Conservation (phyloP, 2,329 filamentous ascomycete species). For the Clarireedia hainanense region DNA sequence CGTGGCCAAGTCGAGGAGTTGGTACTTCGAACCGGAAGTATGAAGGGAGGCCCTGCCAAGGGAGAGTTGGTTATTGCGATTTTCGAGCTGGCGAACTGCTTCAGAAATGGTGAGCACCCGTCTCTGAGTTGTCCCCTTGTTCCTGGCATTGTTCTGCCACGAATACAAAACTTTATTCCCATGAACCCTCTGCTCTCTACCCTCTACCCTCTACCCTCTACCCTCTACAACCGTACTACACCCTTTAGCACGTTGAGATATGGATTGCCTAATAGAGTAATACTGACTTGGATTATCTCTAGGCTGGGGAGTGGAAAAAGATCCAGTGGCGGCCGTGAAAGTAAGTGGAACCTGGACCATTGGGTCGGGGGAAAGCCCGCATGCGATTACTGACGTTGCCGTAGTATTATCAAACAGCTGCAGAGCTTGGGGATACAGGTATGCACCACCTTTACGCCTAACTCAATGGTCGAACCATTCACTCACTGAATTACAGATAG, state of each 20-base stretch:
- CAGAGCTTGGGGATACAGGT: constrained; percentile 86
- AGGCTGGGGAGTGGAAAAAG: constrained; percentile 75
- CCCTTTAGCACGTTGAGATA: background rate
- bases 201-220: background rate
- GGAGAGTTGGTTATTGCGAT: constrained; percentile 95
- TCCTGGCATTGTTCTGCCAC: constrained; percentile 5
- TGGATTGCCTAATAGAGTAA: constrained; percentile 1
- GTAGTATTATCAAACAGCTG: constrained; percentile 95
- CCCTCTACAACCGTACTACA: background rate
- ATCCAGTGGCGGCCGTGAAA: constrained; percentile 75
- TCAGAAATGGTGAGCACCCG: constrained; percentile 61
- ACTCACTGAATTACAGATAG: constrained; percentile 53
- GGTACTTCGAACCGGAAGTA: constrained; percentile 78
- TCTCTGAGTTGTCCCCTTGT: constrained; percentile 5
- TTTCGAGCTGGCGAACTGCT: constrained; percentile 88
- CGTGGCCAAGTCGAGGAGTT: constrained; percentile 57
- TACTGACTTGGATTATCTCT: constrained; percentile 4
- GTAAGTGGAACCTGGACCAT: constrained; percentile 34
- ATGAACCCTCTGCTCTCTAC: background rate
- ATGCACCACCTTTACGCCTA: constrained; percentile 27
- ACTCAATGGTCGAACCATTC: constrained; percentile 7
- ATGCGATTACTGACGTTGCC: constrained; percentile 25
- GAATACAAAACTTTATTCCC: background rate
- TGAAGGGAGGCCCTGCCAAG: constrained; percentile 90
- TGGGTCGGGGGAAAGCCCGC: constrained; percentile 20